A percentile compares a stretch with the other conserved stretches of the same genome.
These are phyloP conservation scores for Pichia rugopelliculosa DNA, from an alignment of 805 yeast genomes.

Conservation along the genomic window DNA sequence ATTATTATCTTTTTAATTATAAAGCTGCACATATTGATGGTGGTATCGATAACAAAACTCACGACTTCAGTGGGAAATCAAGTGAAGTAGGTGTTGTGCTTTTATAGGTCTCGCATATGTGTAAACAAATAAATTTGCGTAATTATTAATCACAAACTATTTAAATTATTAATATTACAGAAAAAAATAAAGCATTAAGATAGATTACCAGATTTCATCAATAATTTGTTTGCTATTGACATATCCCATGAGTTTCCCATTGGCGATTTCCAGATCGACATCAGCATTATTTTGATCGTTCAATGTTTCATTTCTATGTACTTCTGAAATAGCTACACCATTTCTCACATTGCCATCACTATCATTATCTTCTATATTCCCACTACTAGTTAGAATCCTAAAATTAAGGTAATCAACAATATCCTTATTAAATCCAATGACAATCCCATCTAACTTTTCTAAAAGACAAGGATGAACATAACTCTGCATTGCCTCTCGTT, in stretches of 20 bases:
- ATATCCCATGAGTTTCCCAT: slow-evolving; percentile 1
- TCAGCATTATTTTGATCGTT: not conserved
- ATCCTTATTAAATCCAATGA: slow-evolving; percentile 52
- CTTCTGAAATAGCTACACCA: not conserved
- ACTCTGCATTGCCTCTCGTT: slow-evolving; percentile 42
- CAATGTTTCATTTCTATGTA: not conserved
- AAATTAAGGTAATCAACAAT: slow-evolving; percentile 35
- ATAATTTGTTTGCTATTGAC: not conserved
- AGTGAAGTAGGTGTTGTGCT: slow-evolving; percentile 91
- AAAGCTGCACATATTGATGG: slow-evolving; percentile 74
- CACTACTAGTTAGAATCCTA: not conserved
- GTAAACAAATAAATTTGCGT: not conserved
- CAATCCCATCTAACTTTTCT: slow-evolving; percentile 46
- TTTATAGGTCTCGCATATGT: slow-evolving; percentile 36
- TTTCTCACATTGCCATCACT: not conserved
- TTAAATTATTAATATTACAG: not conserved
- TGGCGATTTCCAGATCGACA: slow-evolving; percentile 1
- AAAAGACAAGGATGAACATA: slow-evolving; percentile 43
- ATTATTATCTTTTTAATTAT: slow-evolving; percentile 89
- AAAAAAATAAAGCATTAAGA: not conserved
- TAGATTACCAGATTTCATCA: slow-evolving; percentile 4
- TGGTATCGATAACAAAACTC: slow-evolving; percentile 53
- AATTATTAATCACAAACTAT: not conserved
- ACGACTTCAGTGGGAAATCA: slow-evolving; percentile 26
- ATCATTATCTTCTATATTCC: not conserved